phyloP scores from a whole-genome alignment of 2,329 filamentous ascomycete genomes.

The Xylariaceae sp. region DNA sequence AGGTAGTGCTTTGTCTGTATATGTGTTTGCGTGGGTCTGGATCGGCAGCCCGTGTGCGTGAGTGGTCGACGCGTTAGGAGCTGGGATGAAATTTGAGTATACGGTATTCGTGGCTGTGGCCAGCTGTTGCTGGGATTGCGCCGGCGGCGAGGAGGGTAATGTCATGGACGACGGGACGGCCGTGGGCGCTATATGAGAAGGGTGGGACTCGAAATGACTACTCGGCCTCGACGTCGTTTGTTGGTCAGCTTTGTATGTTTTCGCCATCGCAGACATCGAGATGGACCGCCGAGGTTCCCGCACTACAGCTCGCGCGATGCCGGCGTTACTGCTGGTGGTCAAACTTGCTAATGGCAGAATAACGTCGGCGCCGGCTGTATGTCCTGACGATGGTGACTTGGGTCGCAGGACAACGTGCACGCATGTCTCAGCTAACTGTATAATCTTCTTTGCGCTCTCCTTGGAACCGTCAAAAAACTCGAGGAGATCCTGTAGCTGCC shows the following conservation, averaged over 20 bases:
- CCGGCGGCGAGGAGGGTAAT: slow-evolving; percentile 10
- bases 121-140: slow-evolving; percentile 9
- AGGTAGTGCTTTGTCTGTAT: slow-evolving; percentile 28
- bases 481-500: slow-evolving; percentile 58
- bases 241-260: slow-evolving; percentile 14
- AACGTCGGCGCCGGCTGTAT: slow-evolving; percentile 3
- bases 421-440: slow-evolving; percentile 46
- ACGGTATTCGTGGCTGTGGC: slow-evolving; percentile 1
- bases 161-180: slow-evolving; percentile 16
- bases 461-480: slow-evolving; percentile 58
- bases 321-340: slow-evolving; percentile 5
- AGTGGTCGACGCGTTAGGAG: slow-evolving; percentile 1
- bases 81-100: slow-evolving; percentile 11
- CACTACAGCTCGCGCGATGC: slow-evolving; percentile 5
- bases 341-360: slow-evolving; percentile 1
- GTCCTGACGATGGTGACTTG: slow-evolving; percentile 20
- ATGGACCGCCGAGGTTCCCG: slow-evolving; percentile 24
- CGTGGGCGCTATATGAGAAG: slow-evolving; percentile 2
- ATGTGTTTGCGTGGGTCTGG: slow-evolving; percentile 11
- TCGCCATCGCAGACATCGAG: slow-evolving; percentile 23
- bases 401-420: slow-evolving; percentile 32
- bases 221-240: slow-evolving; percentile 13
- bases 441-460: slow-evolving; percentile 52
- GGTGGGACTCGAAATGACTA: slow-evolving; percentile 12
- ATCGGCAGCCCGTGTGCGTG: slow-evolving; percentile 14